A percentile compares a stretch with the other conserved stretches of the same genome.
phyloP scores from a whole-genome alignment of 73 alveolate species.

The Breviolum minutum region DNA sequence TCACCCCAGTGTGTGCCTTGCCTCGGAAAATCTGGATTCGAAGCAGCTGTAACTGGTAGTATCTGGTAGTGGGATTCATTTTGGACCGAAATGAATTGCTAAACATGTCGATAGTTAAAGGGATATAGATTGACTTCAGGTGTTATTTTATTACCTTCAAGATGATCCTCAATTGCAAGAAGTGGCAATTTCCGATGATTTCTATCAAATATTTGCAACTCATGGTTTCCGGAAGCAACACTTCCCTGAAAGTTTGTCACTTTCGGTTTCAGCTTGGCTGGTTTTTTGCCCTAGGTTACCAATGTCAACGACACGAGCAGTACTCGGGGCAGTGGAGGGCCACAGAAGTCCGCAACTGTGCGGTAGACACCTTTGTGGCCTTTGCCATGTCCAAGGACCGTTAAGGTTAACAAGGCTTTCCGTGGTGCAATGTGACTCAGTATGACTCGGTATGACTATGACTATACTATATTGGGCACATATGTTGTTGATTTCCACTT shows the following conservation, averaged over 20 bases:
- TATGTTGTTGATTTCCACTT: too few relatives aligned
- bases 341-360: slow-evolving; percentile 73
- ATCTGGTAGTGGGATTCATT: background rate
- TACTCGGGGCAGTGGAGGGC: slow-evolving; percentile 78
- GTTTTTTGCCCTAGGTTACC: slow-evolving; percentile 71
- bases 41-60: background rate
- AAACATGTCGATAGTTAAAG: too few relatives aligned
- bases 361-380: slow-evolving; percentile 30
- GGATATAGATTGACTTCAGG: background rate
- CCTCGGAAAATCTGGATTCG: background rate
- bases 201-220: background rate
- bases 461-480: too few relatives aligned
- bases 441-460: too few relatives aligned
- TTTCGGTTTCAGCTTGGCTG: background rate
- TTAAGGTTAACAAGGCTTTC: background rate
- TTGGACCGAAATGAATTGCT: background rate
- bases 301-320: slow-evolving; percentile 81
- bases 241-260: background rate
- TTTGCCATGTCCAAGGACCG: slow-evolving; percentile 59
- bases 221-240: background rate
- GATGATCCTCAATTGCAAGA: too few relatives aligned
- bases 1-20: slow-evolving; percentile 59
- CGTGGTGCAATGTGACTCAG: background rate
- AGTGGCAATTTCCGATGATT: too few relatives aligned
- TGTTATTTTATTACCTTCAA: too few relatives aligned